phyloP scores from a whole-genome alignment of 23 red algal species.

The Gracilaria domingensis region DNA sequence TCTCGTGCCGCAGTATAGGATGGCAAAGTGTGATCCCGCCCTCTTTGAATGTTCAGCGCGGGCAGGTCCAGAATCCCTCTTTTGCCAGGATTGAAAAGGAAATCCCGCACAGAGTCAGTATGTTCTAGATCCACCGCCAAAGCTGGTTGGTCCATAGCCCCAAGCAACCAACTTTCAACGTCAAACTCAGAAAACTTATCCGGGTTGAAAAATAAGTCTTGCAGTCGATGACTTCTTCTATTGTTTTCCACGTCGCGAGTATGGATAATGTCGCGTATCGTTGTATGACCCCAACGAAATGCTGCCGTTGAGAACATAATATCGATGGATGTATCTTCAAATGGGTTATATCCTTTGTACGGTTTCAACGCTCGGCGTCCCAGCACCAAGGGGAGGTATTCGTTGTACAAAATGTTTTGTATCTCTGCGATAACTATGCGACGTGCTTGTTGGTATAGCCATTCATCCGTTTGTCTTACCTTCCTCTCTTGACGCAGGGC shows the following conservation, averaged over 20 bases:
- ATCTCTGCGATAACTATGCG: slow-evolving; percentile 71
- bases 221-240: slow-evolving; percentile 12
- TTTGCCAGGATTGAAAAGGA: slow-evolving; percentile 56
- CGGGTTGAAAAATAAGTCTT: slow-evolving; percentile 62
- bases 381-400: slow-evolving; percentile 59
- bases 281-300: slow-evolving; percentile 72
- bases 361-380: slow-evolving; percentile 29
- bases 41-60: slow-evolving; percentile 75
- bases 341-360: slow-evolving; percentile 70
- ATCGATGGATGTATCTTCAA: slow-evolving; percentile 51
- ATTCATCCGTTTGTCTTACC: slow-evolving; percentile 35
- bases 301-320: slow-evolving; percentile 56
- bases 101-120: slow-evolving; percentile 66
- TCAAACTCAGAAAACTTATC: slow-evolving; percentile 22
- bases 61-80: slow-evolving; percentile 55
- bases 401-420: slow-evolving; percentile 71
- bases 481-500: background rate
- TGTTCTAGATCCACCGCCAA: slow-evolving; percentile 46
- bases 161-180: slow-evolving; percentile 50
- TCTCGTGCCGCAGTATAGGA: slow-evolving; percentile 33
- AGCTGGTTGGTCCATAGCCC: slow-evolving; percentile 44
- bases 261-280: slow-evolving; percentile 51
- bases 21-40: slow-evolving; percentile 52
- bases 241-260: slow-evolving; percentile 21
- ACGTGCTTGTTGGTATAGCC: slow-evolving; percentile 65